Evolutionary conservation across 2,329 filamentous ascomycete species (phyloP).

Genomic region (Alternaria panax): DNA sequence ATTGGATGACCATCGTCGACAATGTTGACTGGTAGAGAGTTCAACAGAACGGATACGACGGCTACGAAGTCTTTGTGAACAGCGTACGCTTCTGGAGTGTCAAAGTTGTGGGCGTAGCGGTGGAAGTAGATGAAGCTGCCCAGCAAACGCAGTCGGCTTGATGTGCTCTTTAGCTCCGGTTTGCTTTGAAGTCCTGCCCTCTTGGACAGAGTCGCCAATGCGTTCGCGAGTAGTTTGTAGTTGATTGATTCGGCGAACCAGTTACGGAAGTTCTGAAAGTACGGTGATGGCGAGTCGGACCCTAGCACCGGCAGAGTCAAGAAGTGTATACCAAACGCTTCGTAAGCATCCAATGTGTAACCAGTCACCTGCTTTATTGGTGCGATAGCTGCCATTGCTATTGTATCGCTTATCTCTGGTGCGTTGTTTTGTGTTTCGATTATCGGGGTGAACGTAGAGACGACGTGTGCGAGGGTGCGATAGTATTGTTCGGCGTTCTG

Average conservation of each 20-base stretch:
- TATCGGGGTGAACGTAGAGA: conserved; percentile 21
- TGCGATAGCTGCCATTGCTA: conserved; percentile 34
- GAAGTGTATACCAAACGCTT: conserved; percentile 52
- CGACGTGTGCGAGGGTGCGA: conserved; percentile 37
- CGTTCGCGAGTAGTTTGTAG: conserved; percentile 55
- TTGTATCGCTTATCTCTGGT: conserved; percentile 14
- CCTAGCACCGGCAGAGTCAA: conserved; percentile 52
- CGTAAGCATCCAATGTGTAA: conserved; percentile 49
- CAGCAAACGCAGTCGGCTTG: conserved; percentile 63
- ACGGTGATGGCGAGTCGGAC: conserved; percentile 30
- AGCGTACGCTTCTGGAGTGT: conserved; percentile 49
- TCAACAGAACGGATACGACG: conserved; percentile 64
- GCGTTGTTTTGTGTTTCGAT: conserved; percentile 6
- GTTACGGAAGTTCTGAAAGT: conserved; percentile 38
- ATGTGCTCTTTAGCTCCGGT: conserved; percentile 42
- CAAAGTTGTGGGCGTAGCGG: conserved; percentile 55
- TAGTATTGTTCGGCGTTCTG: conserved; percentile 44
- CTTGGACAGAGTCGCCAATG: conserved; percentile 42
- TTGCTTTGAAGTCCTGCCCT: conserved; percentile 35
- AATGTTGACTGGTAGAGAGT: conserved; percentile 63
- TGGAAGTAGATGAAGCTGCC: conserved; percentile 67
- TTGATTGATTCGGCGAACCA: conserved; percentile 58
- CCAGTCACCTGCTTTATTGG: conserved; percentile 46
- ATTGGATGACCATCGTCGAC: conserved; percentile 57
- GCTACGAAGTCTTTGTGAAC: conserved; percentile 63